These are phyloP conservation scores for Erucastrum elatum DNA, from an alignment of 345 rosid genomes.

Conservation along the genomic window DNA sequence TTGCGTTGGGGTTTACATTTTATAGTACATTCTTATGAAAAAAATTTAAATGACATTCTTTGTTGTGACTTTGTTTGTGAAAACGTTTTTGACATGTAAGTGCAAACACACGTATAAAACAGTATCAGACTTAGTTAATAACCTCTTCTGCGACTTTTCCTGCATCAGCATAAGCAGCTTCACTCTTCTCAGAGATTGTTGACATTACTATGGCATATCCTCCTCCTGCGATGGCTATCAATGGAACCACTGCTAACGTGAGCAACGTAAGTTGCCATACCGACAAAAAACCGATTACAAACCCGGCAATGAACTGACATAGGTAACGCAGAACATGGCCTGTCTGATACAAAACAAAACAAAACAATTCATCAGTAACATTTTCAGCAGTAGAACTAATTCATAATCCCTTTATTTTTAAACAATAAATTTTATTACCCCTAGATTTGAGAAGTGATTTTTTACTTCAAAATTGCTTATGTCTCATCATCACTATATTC, in stretches of 20 bases:
- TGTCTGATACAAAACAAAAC: conserved; percentile 61
- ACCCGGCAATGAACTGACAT: conserved; percentile 64
- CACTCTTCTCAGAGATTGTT: conserved; percentile 70
- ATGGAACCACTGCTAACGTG: conserved; percentile 84
- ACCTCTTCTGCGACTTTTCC: conserved; percentile 86
- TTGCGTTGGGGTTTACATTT: background rate
- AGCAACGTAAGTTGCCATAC: conserved; percentile 83
- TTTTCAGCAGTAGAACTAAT: background rate
- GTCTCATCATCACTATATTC: too few species aligned
- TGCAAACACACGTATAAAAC: background rate
- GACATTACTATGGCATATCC: conserved; percentile 69
- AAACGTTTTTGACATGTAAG: background rate
- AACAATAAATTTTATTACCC: too few species aligned
- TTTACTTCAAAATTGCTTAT: too few species aligned
- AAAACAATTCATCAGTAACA: background rate
- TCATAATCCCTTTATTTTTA: background rate
- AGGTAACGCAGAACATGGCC: conserved; percentile 75
- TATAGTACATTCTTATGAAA: background rate
- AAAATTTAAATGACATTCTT: background rate
- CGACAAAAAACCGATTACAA: conserved; percentile 64
- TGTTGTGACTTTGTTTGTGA: background rate
- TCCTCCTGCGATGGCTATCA: conserved; percentile 78
- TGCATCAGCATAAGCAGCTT: conserved; percentile 82
- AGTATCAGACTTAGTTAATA: background rate
- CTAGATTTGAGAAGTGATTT: too few species aligned